Evolutionary conservation across 495 filamentous ascomycete genomes (phyloP), one percentile per base, ranked within the genome.

Genomic region (Hypomontagnella submonticulosa): DNA sequence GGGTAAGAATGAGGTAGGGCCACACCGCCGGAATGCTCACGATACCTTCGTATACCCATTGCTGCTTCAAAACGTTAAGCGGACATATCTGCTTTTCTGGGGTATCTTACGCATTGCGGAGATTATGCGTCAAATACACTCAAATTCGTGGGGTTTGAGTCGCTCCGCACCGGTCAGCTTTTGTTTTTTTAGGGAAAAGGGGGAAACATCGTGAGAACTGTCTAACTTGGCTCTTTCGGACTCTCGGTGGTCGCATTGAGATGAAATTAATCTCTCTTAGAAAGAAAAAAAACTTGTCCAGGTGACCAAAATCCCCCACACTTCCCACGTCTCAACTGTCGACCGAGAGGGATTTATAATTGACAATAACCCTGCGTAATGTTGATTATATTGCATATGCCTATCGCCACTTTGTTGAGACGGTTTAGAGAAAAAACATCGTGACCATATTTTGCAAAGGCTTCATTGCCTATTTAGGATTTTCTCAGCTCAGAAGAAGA

Each of bases 91-190:
- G 23, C 23, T 27, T 61, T 56, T 51, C 57, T 43, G 63, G 56
- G 63, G 58, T 61, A 56, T 55, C 44, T 13, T 37, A 61, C 16
- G 41, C 55, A 10, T 43, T 33, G 56, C 37, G 63, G 63, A 61
- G 63, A 66, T 66, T 56, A 66, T 66, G 63, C 63, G 63, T 56
- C 63, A 60, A 66, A 66, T 66, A 66, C 57, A 51, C 57, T 66
- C 38, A 61, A 44, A 61, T 66, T 49, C 63, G 56, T 66, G 63
- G 63, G 63, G 63, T 66, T 34, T 32, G 40, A 33, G 15, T 32
- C 34, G 49, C 63, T 63, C 60, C 60, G 43, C 52, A 63, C 56
- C 60, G 52, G 60, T 57, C 51, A 63, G 43, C 43, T 34, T 43
- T 50, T 16, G 50, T 11, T 63, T 34, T 43, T 50, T 10, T 30